phyloP scores from a whole-genome alignment of 352 stramenopile genomes.

The Phytophthora sp. region DNA sequence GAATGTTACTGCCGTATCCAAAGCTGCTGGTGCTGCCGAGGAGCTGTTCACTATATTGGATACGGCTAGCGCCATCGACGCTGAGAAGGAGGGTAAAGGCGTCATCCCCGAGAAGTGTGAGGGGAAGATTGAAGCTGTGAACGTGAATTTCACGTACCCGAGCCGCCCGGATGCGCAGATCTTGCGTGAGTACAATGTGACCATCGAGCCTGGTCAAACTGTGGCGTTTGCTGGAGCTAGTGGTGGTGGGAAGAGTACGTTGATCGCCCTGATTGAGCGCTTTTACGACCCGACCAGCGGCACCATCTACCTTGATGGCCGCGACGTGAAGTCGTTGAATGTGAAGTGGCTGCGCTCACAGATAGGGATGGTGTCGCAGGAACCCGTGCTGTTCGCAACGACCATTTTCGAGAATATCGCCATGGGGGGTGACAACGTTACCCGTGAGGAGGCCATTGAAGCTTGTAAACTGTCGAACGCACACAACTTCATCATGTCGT shows the following conservation, averaged over 20 bases:
- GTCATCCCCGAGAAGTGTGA: slow-evolving; percentile 29
- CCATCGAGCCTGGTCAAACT: slow-evolving; percentile 41
- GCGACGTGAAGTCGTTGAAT: slow-evolving; percentile 79
- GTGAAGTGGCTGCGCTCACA: slow-evolving; percentile 72
- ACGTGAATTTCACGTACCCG: slow-evolving; percentile 79
- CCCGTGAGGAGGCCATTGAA: slow-evolving; percentile 72
- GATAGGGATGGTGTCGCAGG: slow-evolving; percentile 81
- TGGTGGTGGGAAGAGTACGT: slow-evolving; percentile 44
- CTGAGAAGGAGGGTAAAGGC: slow-evolving; percentile 39
- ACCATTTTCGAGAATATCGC: slow-evolving; percentile 93
- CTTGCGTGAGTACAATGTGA: slow-evolving; percentile 42
- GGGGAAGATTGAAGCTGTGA: slow-evolving; percentile 50
- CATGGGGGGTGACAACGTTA: slow-evolving; percentile 63
- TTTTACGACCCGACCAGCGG: slow-evolving; percentile 91
- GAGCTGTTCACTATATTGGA: slow-evolving; percentile 63
- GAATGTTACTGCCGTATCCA: slow-evolving; percentile 53
- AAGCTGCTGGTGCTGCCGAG: slow-evolving; percentile 50
- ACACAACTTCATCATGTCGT: slow-evolving; percentile 70
- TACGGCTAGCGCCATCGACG: slow-evolving; percentile 54
- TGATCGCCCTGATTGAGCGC: slow-evolving; percentile 71
- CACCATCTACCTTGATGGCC: slow-evolving; percentile 79
- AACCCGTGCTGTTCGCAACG: slow-evolving; percentile 91
- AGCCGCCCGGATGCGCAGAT: slow-evolving; percentile 47
- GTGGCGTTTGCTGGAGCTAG: slow-evolving; percentile 41
- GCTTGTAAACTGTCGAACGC: slow-evolving; percentile 52